Conservation (phyloP, 345 rosid genomes). For the Arabis hirsuta region DNA sequence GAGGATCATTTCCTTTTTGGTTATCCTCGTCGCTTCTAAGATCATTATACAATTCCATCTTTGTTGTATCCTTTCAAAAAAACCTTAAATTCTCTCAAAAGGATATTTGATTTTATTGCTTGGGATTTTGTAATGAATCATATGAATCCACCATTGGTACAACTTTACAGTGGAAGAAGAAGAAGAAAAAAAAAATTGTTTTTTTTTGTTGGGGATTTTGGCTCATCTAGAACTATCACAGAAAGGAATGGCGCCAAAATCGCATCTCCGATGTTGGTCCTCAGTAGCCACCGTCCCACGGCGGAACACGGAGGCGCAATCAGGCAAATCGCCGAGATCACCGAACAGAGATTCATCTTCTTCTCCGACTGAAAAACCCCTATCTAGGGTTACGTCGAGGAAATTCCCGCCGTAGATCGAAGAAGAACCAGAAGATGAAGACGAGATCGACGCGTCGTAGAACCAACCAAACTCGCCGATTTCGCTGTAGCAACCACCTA, state of each 20-base stretch:
- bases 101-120: conserved; percentile 29
- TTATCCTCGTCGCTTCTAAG: conserved; percentile 21
- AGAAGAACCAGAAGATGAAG: conserved; percentile 45
- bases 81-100: conserved; percentile 10
- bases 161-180: conserved; percentile 36
- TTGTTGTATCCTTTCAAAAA: too few relatives aligned
- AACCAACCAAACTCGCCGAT: conserved; percentile 63
- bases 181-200: conserved; percentile 12
- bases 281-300: conserved; percentile 37
- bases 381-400: conserved; percentile 40
- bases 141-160: conserved; percentile 37
- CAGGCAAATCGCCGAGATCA: conserved; percentile 80
- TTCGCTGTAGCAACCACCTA: conserved; percentile 45
- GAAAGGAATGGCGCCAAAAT: conserved; percentile 48
- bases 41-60: too few relatives aligned
- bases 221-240: conserved; percentile 49
- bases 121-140: conserved; percentile 31
- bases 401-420: conserved; percentile 44
- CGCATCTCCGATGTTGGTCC: conserved; percentile 45
- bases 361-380: conserved; percentile 37
- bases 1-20: conserved; percentile 50
- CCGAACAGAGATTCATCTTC: conserved; percentile 69
- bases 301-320: conserved; percentile 66
- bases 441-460: conserved; percentile 50
- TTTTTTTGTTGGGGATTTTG: not conserved